phyloP scores from a whole-genome alignment of 2,329 filamentous ascomycete species.

The Trichoderma semiorbis region DNA sequence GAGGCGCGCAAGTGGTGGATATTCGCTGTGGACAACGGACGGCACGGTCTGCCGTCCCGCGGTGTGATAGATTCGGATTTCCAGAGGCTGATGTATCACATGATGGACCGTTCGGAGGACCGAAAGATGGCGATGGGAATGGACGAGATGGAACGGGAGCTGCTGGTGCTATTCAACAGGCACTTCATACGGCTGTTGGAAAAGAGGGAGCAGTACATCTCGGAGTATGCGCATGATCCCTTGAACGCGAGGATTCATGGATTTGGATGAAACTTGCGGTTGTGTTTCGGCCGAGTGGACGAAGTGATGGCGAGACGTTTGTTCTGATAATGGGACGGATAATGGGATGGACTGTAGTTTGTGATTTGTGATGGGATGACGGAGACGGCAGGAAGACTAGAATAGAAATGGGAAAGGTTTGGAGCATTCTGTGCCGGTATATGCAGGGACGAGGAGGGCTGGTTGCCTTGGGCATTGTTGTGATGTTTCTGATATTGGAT shows the following conservation, averaged over 20 bases:
- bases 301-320: not conserved
- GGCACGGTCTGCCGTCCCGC: not conserved
- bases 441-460: not conserved
- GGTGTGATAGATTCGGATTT: constrained; percentile 20
- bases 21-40: constrained; percentile 6
- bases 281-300: not conserved
- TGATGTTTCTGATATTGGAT: not conserved
- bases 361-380: not conserved
- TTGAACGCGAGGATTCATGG: not conserved
- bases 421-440: not conserved
- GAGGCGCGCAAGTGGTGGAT: constrained; percentile 8
- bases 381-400: not conserved
- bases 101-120: constrained; percentile 16
- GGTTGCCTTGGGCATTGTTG: not conserved
- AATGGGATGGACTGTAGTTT: not conserved
- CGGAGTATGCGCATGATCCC: not conserved
- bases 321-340: not conserved
- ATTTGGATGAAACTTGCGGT: not conserved
- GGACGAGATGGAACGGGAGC: not conserved
- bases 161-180: constrained; percentile 13
- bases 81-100: constrained; percentile 21
- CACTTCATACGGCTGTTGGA: constrained; percentile 16
- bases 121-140: not conserved
- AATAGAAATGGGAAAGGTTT: not conserved
- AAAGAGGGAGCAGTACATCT: constrained; percentile 1